Base-by-base conservation (phyloP, 768 basidiomycete species). In the Rubroboletus satanas region DNA sequence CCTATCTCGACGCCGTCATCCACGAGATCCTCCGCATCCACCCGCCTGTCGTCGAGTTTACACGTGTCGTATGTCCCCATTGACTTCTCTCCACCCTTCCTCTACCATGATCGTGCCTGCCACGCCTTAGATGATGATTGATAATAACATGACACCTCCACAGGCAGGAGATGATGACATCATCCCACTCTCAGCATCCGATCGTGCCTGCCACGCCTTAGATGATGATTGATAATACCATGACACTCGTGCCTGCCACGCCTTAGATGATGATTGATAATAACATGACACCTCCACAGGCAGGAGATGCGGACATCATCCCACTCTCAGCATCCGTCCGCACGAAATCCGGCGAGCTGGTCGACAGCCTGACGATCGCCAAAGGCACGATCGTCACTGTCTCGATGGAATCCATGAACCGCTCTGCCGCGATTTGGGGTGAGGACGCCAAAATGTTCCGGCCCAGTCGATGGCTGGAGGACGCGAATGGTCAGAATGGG, bases 381-480 rank as follows among this genome's bases (percentile, higher is more conserved):
- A 79, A 79, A 55, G 82, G 79, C 2, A 78, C 79, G 0, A 54
- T 66, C 1, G 58, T 87, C 10, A 45, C 71, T 9, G 64, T 77
- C 4, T 75, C 81, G 0, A 76, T 84, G 33, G 56, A 68, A 15
- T 70, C 68, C n/a, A 74, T 83, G 56, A 86, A 88, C 62, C 68
- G 72, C 7, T 78, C 79, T 8, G 72, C 74, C 39, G 69, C 65
- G 1, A 64, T 85, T n/a, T 88, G 87, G 88, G 87, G 87, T 0
- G 62, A 74, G 0, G 79, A 83, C 48, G 78, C 83, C 1, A 74
- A 76, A 28, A 74, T 77, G 29, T 90, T 84, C 63, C 72, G 76
- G 31, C 87, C 86, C 0, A 81, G 82, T 50, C 73, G 87, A 17
- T 89, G 87, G 87, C 71, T 87, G 9, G 65, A 66, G 15, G 66